These are phyloP conservation scores for Xylogone sp. DNA, from an alignment of 2,329 filamentous ascomycete species.

Conservation along the genomic window DNA sequence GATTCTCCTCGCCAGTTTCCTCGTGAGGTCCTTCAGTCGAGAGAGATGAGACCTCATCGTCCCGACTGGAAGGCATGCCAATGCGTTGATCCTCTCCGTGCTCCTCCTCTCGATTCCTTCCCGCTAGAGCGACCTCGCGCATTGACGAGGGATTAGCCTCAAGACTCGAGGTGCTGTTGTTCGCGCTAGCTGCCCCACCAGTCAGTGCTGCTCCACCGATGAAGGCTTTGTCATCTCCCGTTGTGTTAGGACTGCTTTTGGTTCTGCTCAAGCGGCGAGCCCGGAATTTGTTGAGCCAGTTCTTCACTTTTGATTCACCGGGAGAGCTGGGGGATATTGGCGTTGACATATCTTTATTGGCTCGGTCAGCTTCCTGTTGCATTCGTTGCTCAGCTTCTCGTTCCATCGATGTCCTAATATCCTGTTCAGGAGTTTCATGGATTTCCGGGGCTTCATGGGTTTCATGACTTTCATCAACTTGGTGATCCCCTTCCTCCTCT, in stretches of 20 bases:
- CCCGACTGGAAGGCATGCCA: conserved; percentile 5
- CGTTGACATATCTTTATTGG: conserved; percentile 15
- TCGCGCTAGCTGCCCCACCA: conserved; percentile 32
- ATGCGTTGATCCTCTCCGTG: conserved; percentile 4
- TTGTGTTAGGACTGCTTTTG: conserved; percentile 8
- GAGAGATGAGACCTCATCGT: conserved; percentile 4
- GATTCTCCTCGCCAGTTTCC: conserved; percentile 22
- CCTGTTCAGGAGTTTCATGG: conserved; percentile 3
- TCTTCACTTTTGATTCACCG: conserved; percentile 31
- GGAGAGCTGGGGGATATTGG: conserved; percentile 15
- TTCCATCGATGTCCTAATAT: conserved; percentile 24
- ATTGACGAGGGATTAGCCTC: conserved; percentile 11
- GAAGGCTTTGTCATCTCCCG: conserved; percentile 34
- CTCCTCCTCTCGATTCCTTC: conserved; percentile 10
- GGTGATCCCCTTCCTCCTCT: not conserved
- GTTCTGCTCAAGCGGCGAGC: conserved; percentile 33
- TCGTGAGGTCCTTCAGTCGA: conserved; percentile 4
- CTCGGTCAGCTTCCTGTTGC: conserved; percentile 14
- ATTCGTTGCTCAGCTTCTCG: conserved; percentile 20
- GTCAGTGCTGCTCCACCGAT: conserved; percentile 47
- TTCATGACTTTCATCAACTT: not conserved
- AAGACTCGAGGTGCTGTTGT: conserved; percentile 40
- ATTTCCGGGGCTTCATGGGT: conserved; percentile 5
- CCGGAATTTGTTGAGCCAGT: conserved; percentile 55
- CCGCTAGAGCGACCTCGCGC: conserved; percentile 15